These are phyloP conservation scores for Linderniella brevidens DNA, from an alignment of 257 asterid species.

Conservation along the genomic window DNA sequence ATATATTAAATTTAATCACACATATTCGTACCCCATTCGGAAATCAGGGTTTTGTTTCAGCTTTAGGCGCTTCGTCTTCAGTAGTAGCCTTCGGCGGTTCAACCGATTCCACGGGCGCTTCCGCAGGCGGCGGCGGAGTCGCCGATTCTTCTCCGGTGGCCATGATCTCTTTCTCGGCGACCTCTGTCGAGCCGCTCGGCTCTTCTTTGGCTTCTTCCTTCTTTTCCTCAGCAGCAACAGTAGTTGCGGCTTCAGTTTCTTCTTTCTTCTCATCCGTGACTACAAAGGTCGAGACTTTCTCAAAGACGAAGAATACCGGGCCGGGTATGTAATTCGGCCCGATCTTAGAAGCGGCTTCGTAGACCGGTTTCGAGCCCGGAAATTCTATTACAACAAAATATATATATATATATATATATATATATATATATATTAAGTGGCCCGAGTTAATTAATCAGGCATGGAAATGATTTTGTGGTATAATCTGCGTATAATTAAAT, in stretches of 20 bases:
- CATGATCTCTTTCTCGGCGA: conserved; percentile 38
- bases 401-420: neutral
- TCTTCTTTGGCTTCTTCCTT: conserved; percentile 16
- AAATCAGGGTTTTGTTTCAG: too few species aligned
- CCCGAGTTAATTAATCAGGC: neutral
- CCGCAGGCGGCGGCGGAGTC: conserved; percentile 5
- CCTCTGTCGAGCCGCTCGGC: conserved; percentile 13
- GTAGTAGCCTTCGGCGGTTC: too few species aligned
- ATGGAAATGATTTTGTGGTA: too few species aligned
- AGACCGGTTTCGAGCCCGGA: conserved; percentile 53
- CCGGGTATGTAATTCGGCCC: conserved; percentile 53
- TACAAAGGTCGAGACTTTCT: conserved; percentile 43
- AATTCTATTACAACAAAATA: conserved; percentile 26
- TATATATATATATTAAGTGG: too few species aligned
- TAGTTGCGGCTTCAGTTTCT: conserved; percentile 11
- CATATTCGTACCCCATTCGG: too few species aligned
- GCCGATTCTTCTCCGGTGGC: conserved; percentile 23
- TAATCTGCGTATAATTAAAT: neutral
- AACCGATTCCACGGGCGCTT: too few species aligned
- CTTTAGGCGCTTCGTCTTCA: too few species aligned
- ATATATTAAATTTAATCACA: too few species aligned
- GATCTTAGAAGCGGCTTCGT: conserved; percentile 43
- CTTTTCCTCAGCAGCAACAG: conserved; percentile 9
- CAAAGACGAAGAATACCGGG: conserved; percentile 56
- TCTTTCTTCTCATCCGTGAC: conserved; percentile 26